Base-by-base conservation (phyloP, 106 monocot genomes). In the Chionographis japonica region DNA sequence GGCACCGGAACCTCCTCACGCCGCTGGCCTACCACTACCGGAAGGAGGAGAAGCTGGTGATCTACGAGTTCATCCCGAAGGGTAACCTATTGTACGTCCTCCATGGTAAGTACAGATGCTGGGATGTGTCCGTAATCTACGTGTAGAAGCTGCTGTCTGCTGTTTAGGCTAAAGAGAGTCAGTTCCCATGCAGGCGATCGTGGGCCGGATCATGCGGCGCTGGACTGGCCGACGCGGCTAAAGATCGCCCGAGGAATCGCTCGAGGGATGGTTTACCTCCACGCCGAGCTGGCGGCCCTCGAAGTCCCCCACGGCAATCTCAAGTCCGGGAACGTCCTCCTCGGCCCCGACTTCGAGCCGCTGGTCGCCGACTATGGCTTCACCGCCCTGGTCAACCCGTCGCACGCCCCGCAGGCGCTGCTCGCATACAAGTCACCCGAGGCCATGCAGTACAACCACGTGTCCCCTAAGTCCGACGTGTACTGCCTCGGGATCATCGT, bases 401-500 rank as follows among this genome's bases (percentile, higher is more conserved):
- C 69, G 37, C 57, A 60, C 3, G 78, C 75, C 18, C 2, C 75
- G 18, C 10, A 57, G 14, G 53, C 51, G 60, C 66, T 88, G 61
- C 72, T 81, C 68, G 84, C 88, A 49, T 84, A 73, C 79, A 67
- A 68, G 37, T 76, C 88, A 11, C 88, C 88, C 4, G 88, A 88
- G 54, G 58, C 63, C 63, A 17, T 61, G 38, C 52, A 68, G n/a
- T 35, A 73, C 60, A 65, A 66, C 72, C 72, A 65, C 61, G 66
- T 84, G 19, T 81, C 79, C 6, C 73, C 78, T 54, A 88, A 88
- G 49, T 84, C 84, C 41, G 88, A 88, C 74, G 78, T 88, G 72
- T 88, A 70, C 79, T 84, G 81, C 79, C 84, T 88, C 68, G 88
- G 84, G 41, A 57, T 88, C 68, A 52, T 88, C 54, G 56, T 88